These are phyloP conservation scores for Puccinellia tenuiflora DNA, from an alignment of 176 grass and related monocot genomes.

Conservation along the genomic window DNA sequence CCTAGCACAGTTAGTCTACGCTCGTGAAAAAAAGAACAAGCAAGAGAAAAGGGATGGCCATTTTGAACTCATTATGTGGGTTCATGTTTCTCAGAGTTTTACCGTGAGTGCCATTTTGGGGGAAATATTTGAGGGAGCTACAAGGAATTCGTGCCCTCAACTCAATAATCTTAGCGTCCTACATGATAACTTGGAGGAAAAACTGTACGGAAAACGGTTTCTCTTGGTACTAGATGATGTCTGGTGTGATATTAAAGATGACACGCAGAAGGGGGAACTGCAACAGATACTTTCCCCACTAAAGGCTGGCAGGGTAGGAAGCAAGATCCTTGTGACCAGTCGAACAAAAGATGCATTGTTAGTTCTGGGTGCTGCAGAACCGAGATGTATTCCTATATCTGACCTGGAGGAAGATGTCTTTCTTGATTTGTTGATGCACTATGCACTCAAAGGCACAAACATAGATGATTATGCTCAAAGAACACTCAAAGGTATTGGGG, in stretches of 20 bases:
- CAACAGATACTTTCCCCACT: conserved; percentile 1
- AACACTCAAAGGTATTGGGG: not conserved
- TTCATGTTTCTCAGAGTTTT: conserved; percentile 14
- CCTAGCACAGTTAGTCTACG: not conserved
- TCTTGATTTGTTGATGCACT: conserved; percentile 19
- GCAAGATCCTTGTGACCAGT: conserved; percentile 37
- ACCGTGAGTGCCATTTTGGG: not conserved
- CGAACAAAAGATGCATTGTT: not conserved
- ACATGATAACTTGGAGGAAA: not conserved
- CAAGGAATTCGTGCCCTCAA: not conserved
- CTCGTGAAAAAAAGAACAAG: not conserved
- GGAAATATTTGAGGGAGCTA: not conserved
- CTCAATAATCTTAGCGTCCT: not conserved
- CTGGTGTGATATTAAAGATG: not conserved
- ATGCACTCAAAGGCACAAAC: conserved; percentile 6
- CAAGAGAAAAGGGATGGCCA: not conserved
- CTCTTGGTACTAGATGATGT: conserved; percentile 43
- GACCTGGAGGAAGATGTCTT: conserved; percentile 1
- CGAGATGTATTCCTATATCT: not conserved
- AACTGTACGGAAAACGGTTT: not conserved
- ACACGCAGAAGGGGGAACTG: not conserved
- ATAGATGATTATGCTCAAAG: not conserved
- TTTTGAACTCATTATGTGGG: conserved; percentile 29
- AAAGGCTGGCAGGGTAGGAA: not conserved
- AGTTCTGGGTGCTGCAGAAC: not conserved